phyloP scores from a whole-genome alignment of 2,329 filamentous ascomycete species.

The Sclerotinia borealis region DNA sequence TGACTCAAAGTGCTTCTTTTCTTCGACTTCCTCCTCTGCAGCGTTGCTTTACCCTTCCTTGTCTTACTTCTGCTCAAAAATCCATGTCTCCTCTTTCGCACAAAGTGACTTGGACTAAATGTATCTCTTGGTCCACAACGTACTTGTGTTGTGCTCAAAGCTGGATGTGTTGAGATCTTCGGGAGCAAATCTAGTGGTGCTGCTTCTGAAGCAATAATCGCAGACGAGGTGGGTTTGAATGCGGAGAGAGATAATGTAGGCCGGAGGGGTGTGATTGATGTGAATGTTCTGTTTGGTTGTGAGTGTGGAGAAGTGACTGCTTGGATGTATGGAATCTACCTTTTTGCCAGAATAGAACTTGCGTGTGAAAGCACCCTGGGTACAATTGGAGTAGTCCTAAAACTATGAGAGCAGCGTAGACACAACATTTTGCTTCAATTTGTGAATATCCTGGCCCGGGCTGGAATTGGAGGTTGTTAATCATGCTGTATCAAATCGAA shows the following conservation, averaged over 20 bases:
- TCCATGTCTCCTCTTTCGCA: slow-evolving; percentile 34
- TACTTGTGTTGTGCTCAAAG: slow-evolving; percentile 28
- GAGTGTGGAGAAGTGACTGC: neutral
- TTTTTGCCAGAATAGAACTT: slow-evolving; percentile 15
- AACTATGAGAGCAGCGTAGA: slow-evolving; percentile 25
- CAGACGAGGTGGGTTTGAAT: slow-evolving; percentile 13
- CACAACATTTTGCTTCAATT: slow-evolving; percentile 27
- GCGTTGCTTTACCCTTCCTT: slow-evolving; percentile 29
- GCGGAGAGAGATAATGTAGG: slow-evolving; percentile 24
- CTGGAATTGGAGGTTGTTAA: slow-evolving; percentile 9
- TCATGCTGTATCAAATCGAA: slow-evolving; percentile 6
- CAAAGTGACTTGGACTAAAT: slow-evolving; percentile 34
- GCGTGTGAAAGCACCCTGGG: slow-evolving; percentile 12
- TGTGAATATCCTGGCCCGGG: neutral
- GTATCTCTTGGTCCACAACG: slow-evolving; percentile 33
- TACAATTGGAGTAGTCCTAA: slow-evolving; percentile 17
- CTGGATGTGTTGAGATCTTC: slow-evolving; percentile 31
- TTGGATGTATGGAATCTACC: slow-evolving; percentile 19
- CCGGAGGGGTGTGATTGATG: slow-evolving; percentile 27
- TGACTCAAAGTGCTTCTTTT: slow-evolving; percentile 33
- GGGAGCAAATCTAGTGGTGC: slow-evolving; percentile 26
- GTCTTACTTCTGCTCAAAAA: slow-evolving; percentile 32
- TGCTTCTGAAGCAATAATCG: neutral
- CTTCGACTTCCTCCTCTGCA: slow-evolving; percentile 31
- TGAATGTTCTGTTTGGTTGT: slow-evolving; percentile 27